Percentiles rank a stretch among this genome's conserved stretches.
phyloP scores from a whole-genome alignment of 495 filamentous ascomycete species.

The Tetracladium setigerum region DNA sequence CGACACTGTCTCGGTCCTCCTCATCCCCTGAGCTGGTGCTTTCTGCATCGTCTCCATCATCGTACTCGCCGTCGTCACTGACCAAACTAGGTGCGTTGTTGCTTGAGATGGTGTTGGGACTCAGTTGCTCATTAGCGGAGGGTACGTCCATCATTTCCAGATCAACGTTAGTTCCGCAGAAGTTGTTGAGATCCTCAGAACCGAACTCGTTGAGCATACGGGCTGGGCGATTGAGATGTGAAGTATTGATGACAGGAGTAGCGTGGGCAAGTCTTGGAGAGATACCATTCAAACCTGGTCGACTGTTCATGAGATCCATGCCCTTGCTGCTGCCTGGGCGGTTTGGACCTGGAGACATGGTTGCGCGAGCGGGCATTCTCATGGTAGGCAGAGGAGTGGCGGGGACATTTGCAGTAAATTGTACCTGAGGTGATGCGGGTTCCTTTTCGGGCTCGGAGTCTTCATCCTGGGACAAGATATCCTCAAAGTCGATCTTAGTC shows the following conservation, averaged over 20 bases:
- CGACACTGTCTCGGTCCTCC: constrained; percentile 37
- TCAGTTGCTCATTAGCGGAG: constrained; percentile 46
- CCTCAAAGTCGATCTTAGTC: constrained; percentile 44
- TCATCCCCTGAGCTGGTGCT: constrained; percentile 38
- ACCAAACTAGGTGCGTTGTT: constrained; percentile 80
- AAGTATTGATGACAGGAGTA: constrained; percentile 28
- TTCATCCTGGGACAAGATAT: constrained; percentile 37
- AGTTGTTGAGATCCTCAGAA: constrained; percentile 39
- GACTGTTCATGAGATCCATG: constrained; percentile 23
- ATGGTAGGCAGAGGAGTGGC: constrained; percentile 30
- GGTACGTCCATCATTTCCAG: constrained; percentile 20
- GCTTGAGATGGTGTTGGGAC: constrained; percentile 70
- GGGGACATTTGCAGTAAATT: constrained; percentile 18
- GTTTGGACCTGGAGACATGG: constrained; percentile 43
- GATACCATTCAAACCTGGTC: constrained; percentile 23
- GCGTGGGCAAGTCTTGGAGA: constrained; percentile 27
- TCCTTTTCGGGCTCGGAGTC: constrained; percentile 35
- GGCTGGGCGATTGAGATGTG: constrained; percentile 21
- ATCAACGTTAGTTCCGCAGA: constrained; percentile 12
- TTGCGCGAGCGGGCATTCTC: constrained; percentile 51
- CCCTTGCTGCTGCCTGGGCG: constrained; percentile 51
- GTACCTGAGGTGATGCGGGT: constrained; percentile 16
- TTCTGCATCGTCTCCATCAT: constrained; percentile 47
- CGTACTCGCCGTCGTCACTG: constrained; percentile 78
- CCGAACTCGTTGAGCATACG: constrained; percentile 34